Evolutionary conservation across 2,329 filamentous ascomycete species (phyloP).

Genomic region (Helminthosporium solani): DNA sequence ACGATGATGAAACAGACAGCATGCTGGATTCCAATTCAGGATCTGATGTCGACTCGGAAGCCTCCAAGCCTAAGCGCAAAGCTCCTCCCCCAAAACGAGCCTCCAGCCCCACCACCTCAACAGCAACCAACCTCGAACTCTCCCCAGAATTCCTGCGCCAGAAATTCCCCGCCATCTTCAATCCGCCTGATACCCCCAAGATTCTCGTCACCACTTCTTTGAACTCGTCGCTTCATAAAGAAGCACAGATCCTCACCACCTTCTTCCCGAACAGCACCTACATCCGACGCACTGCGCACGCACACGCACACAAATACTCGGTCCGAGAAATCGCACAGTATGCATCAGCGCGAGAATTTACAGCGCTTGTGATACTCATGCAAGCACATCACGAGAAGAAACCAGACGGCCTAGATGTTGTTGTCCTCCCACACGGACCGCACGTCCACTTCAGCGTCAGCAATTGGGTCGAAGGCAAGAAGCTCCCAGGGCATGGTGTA

Average conservation of each 20-base stretch:
- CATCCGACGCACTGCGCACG: slow-evolving; percentile 80
- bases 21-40: slow-evolving; percentile 65
- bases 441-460: slow-evolving; percentile 91
- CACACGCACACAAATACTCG: slow-evolving; percentile 86
- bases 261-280: slow-evolving; percentile 82
- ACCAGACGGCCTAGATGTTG: slow-evolving; percentile 77
- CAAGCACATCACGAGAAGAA: slow-evolving; percentile 76
- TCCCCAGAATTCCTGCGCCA: slow-evolving; percentile 61
- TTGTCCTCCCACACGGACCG: slow-evolving; percentile 80
- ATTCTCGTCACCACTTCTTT: slow-evolving; percentile 89
- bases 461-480: slow-evolving; percentile 87
- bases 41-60: slow-evolving; percentile 54
- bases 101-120: slow-evolving; percentile 57
- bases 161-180: slow-evolving; percentile 62
- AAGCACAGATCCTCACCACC: slow-evolving; percentile 74
- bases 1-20: slow-evolving; percentile 55
- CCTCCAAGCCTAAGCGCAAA: slow-evolving; percentile 47
- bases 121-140: slow-evolving; percentile 60
- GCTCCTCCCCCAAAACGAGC: slow-evolving; percentile 50
- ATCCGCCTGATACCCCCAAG: slow-evolving; percentile 66
- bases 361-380: slow-evolving; percentile 78
- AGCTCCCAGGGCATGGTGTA: slow-evolving; percentile 85
- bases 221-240: slow-evolving; percentile 82
- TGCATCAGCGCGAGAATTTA: slow-evolving; percentile 78
- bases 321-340: slow-evolving; percentile 87